phyloP scores from a whole-genome alignment of 208 protist species.

The Balamuthia mandrillaris region DNA sequence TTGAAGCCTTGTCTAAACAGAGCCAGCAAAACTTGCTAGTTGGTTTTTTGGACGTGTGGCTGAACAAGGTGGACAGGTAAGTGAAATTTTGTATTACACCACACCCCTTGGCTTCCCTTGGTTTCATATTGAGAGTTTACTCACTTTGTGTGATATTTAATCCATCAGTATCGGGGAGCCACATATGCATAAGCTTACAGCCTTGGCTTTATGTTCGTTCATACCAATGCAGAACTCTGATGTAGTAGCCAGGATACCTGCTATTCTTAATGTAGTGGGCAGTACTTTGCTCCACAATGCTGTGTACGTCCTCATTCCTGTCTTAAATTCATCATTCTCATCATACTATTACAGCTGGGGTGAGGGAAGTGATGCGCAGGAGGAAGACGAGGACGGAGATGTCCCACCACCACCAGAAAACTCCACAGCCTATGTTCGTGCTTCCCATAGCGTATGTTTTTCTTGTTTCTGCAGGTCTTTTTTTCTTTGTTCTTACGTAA shows the following conservation, averaged over 20 bases:
- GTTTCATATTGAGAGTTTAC: background rate
- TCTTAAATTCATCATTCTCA: too few species aligned
- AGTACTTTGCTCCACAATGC: background rate
- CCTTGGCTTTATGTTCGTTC: background rate
- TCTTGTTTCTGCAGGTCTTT: too few species aligned
- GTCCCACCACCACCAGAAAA: too few species aligned
- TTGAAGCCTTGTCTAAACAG: slow-evolving; percentile 14
- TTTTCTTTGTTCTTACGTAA: too few species aligned
- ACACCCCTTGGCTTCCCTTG: background rate
- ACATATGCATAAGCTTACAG: slow-evolving; percentile 37
- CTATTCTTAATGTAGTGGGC: slow-evolving; percentile 9
- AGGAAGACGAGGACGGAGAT: too few species aligned
- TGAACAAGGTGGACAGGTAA: background rate
- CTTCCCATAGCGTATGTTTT: too few species aligned
- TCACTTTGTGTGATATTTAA: background rate
- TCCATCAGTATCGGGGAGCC: background rate
- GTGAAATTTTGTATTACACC: too few species aligned
- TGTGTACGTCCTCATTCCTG: too few species aligned
- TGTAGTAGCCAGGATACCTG: background rate
- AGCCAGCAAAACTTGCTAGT: background rate
- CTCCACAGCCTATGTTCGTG: too few species aligned
- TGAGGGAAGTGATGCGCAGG: too few species aligned
- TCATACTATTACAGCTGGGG: too few species aligned
- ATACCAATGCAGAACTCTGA: background rate
- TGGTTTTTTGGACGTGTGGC: slow-evolving; percentile 5